Conservation (phyloP, 805 yeast species). For the Yarrowia sp. region DNA sequence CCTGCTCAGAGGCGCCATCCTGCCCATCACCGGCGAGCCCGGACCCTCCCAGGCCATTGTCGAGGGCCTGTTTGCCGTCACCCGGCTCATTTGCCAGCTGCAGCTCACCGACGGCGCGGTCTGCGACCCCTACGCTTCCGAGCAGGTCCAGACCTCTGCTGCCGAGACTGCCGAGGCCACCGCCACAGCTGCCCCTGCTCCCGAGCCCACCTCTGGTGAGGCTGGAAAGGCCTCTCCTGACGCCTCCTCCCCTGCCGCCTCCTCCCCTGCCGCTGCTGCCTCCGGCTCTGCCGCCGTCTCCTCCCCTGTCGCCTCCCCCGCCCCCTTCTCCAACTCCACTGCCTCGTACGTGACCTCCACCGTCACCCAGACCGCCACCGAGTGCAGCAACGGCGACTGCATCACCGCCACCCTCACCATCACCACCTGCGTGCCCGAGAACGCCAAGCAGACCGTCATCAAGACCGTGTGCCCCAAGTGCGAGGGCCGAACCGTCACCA, state of each 20-base stretch:
- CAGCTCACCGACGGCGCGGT: conserved; percentile 25
- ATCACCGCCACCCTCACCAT: conserved; percentile 9
- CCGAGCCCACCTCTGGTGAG: not conserved
- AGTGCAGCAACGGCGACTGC: conserved; percentile 5
- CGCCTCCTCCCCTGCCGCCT: not conserved
- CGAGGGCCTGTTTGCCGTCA: conserved; percentile 34
- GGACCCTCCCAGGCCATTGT: conserved; percentile 3
- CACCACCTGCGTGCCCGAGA: conserved; percentile 15
- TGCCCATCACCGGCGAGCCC: conserved; percentile 4
- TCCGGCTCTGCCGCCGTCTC: not conserved
- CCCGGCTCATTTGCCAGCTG: conserved; percentile 23
- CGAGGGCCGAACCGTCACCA: conserved; percentile 28
- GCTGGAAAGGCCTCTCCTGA: not conserved
- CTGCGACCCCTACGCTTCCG: conserved; percentile 15
- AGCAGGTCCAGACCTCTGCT: not conserved
- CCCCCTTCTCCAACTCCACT: conserved; percentile 6
- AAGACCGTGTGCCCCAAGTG: conserved; percentile 21
- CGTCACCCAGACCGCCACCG: conserved; percentile 13
- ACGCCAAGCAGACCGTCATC: conserved; percentile 16
- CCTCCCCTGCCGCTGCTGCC: not conserved
- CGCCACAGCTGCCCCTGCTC: not conserved
- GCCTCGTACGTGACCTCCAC: conserved; percentile 12
- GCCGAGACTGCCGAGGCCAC: not conserved
- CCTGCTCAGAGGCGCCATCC: conserved; percentile 1
- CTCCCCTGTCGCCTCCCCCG: not conserved